These are phyloP conservation scores for Calycina herbarum DNA, from an alignment of 2,329 filamentous ascomycete genomes.

Conservation along the genomic window DNA sequence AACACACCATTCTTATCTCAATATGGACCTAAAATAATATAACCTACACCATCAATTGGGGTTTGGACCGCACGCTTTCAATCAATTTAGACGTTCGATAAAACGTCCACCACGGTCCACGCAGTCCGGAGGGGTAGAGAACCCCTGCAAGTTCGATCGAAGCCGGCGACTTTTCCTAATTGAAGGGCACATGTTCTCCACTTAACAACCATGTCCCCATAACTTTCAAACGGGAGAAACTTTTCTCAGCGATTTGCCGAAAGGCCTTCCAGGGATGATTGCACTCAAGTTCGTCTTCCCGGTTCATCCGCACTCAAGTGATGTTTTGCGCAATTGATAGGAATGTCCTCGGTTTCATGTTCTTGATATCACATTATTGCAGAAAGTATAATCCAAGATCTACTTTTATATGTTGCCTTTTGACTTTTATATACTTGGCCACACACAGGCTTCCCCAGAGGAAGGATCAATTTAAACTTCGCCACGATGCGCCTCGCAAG, in stretches of 20 bases:
- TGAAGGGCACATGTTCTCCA: not conserved
- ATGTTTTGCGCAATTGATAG: not conserved
- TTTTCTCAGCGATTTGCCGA: not conserved
- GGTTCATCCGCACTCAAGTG: not conserved
- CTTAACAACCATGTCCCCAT: not conserved
- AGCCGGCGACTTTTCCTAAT: not conserved
- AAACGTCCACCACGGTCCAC: not conserved
- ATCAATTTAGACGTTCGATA: not conserved
- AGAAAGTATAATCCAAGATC: constrained; percentile 1
- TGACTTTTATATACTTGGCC: not conserved
- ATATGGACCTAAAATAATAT: not conserved
- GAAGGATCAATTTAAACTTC: not conserved
- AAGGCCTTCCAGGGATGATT: too few relatives aligned
- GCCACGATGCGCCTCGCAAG: not conserved
- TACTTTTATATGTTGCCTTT: not conserved
- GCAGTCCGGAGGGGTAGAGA: not conserved
- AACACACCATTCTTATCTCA: not conserved
- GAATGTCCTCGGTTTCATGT: not conserved
- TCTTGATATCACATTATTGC: not conserved
- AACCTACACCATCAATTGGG: not conserved
- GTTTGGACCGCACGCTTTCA: not conserved
- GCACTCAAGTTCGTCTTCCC: not conserved
- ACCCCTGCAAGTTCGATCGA: not conserved
- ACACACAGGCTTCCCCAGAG: not conserved
- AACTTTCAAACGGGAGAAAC: not conserved